Evolutionary conservation across 2,329 filamentous ascomycete genomes (phyloP).

Genomic region (Claviceps pazoutovae): DNA sequence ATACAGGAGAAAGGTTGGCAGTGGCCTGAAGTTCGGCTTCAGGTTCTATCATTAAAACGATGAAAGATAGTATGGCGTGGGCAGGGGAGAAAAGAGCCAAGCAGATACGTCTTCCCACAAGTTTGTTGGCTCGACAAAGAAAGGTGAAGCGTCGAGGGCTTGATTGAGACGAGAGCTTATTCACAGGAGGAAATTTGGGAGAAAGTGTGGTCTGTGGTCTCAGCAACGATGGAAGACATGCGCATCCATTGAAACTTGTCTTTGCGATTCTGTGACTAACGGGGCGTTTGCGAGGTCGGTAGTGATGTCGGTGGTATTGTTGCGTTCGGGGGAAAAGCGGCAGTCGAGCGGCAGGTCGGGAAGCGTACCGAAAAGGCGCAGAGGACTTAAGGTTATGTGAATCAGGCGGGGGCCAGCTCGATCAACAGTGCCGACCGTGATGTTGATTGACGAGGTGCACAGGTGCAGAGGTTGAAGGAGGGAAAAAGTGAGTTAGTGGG

Average conservation of each 20-base stretch:
- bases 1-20: slow-evolving; percentile 38
- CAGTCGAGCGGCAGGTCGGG: not conserved
- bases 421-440: not conserved
- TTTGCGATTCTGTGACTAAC: slow-evolving; percentile 2
- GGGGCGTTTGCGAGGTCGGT: not conserved
- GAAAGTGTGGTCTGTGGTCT: not conserved
- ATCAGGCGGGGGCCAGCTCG: not conserved
- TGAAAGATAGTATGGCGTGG: slow-evolving; percentile 4
- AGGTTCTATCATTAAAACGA: slow-evolving; percentile 30
- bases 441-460: not conserved
- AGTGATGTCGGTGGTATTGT: not conserved
- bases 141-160: too few species aligned
- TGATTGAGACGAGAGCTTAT: not conserved
- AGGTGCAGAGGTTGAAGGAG: slow-evolving; percentile 2
- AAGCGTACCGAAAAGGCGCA: not conserved
- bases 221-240: not conserved
- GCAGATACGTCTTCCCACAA: slow-evolving; percentile 2
- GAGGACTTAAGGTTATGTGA: not conserved
- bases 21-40: slow-evolving; percentile 36
- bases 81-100: slow-evolving; percentile 5
- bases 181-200: not conserved
- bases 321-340: not conserved
- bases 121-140: not conserved
- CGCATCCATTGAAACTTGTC: slow-evolving; percentile 1
- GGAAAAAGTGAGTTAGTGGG: not conserved